Conservation (phyloP, 106 monocot genomes). For the Dendrobium nobile region DNA sequence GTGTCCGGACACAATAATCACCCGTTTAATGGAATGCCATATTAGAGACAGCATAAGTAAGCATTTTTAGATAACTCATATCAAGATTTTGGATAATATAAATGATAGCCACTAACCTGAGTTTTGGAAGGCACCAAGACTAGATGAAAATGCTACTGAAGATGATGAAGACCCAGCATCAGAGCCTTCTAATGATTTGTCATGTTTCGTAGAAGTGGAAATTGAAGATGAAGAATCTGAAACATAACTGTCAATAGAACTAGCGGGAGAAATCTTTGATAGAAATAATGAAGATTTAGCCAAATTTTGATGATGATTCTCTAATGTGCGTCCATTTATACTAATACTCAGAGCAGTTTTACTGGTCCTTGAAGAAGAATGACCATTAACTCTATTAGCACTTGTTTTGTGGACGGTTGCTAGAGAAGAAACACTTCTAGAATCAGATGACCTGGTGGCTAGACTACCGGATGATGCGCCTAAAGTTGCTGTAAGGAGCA, state of each 20-base stretch:
- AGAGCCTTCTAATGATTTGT: constrained; percentile 1
- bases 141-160: not conserved
- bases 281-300: not conserved
- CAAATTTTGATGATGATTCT: not conserved
- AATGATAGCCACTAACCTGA: not conserved
- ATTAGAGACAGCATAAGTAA: not conserved
- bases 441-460: not conserved
- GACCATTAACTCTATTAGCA: constrained; percentile 2
- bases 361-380: not conserved
- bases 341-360: not conserved
- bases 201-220: not conserved
- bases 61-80: not conserved
- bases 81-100: not conserved
- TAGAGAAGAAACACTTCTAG: not conserved
- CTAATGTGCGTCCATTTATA: not conserved
- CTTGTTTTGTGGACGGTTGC: not conserved
- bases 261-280: not conserved
- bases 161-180: constrained; percentile 8
- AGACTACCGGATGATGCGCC: not conserved
- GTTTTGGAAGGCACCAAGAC: not conserved
- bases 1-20: not conserved
- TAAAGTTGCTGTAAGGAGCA: not conserved
- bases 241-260: constrained; percentile 1
- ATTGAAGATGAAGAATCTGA: constrained; percentile 1
- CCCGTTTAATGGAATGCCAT: not conserved